phyloP scores from a whole-genome alignment of 257 asterid species.

The Linaria vulgaris region DNA sequence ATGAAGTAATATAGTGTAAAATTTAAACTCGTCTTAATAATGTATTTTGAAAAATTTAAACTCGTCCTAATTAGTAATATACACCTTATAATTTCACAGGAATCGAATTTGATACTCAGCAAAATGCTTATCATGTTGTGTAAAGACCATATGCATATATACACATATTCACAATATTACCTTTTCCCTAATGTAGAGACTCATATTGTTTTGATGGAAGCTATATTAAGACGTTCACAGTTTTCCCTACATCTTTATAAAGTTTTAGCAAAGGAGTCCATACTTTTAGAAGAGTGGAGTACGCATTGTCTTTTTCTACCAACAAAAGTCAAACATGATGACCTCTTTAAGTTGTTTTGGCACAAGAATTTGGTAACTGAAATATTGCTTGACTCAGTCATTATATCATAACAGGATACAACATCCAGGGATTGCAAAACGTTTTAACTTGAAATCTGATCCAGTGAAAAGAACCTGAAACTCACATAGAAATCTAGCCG shows the following conservation, averaged over 20 bases:
- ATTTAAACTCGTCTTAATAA: no score
- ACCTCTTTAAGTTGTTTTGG: neutral
- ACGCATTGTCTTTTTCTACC: no score
- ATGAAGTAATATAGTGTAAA: no score
- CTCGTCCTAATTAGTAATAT: neutral
- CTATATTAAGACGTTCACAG: no score
- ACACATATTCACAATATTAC: neutral
- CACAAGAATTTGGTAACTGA: conserved; percentile 2
- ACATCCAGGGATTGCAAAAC: conserved; percentile 1
- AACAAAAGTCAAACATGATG: no score
- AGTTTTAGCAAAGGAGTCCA: no score
- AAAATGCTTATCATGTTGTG: conserved; percentile 15
- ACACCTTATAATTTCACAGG: neutral
- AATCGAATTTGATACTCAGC: neutral
- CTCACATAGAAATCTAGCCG: conserved; percentile 94
- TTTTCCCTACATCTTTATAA: no score
- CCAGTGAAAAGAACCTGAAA: conserved; percentile 17
- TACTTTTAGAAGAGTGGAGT: no score
- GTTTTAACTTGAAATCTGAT: conserved; percentile 5
- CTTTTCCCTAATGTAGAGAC: no score
- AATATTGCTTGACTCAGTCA: neutral
- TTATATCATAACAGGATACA: conserved; percentile 5
- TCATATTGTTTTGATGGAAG: no score
- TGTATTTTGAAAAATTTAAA: neutral
- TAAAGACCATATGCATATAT: neutral